Evolutionary conservation across 768 basidiomycete genomes (phyloP).

Genomic region (Auricularia cornea): DNA sequence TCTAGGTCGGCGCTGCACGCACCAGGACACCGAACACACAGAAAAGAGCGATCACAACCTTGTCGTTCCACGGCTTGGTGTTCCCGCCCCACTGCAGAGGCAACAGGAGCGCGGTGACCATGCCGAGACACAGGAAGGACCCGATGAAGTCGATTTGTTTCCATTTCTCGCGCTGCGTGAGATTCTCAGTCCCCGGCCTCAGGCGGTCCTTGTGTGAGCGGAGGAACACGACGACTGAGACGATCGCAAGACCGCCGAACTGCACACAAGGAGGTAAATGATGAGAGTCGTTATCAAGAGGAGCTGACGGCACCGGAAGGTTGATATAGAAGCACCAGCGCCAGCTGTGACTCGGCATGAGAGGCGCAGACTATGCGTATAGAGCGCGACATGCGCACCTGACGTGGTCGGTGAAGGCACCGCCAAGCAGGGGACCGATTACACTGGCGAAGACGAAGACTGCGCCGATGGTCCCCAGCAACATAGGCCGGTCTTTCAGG

Average conservation of each 20-base stretch:
- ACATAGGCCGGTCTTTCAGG: constrained; percentile 21
- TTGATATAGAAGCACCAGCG: constrained; percentile 26
- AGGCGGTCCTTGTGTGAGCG: constrained; percentile 11
- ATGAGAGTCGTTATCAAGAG: too few species aligned
- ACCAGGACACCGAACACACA: neutral
- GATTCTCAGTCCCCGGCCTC: constrained; percentile 1
- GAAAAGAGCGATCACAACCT: constrained; percentile 23
- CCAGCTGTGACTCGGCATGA: constrained; percentile 26
- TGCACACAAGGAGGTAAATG: too few species aligned
- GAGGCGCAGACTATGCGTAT: too few species aligned
- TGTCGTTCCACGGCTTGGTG: constrained; percentile 35
- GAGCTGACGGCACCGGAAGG: constrained; percentile 16
- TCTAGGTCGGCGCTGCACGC: too few species aligned
- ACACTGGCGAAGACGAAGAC: constrained; percentile 28
- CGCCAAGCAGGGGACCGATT: constrained; percentile 27
- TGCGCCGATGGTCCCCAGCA: constrained; percentile 34
- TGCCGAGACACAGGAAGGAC: constrained; percentile 26
- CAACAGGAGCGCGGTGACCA: constrained; percentile 32
- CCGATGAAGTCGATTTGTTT: constrained; percentile 33
- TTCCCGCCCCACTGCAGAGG: constrained; percentile 42
- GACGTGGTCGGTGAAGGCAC: constrained; percentile 24
- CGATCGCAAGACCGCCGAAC: constrained; percentile 20
- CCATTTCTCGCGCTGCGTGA: constrained; percentile 10
- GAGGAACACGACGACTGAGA: constrained; percentile 21
- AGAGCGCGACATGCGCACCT: too few species aligned